Evolutionary conservation across 176 grass and related monocot species (phyloP), one percentile per base, ranked within the genome.

Genomic region (Zea luxurians): DNA sequence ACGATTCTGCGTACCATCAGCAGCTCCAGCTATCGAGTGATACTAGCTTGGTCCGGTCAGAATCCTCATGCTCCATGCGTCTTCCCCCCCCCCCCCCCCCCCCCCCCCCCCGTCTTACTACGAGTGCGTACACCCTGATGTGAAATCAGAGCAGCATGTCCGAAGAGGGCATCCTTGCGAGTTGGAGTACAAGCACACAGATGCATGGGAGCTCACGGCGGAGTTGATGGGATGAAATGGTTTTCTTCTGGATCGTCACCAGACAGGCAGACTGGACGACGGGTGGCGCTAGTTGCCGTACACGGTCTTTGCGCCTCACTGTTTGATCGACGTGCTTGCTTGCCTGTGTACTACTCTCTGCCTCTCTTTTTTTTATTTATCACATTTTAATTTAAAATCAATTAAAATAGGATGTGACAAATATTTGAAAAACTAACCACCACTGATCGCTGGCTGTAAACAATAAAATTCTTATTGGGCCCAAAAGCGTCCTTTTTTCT

Each of bases 21-120:
- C 27, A 1, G 27, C 27, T 27, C 27, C 27, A 27, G 27, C 27
- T 27, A 13, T 5, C 36, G 10, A 18, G 20, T 47, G 13, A 41
- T 18, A 8, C 7, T n/a, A n/a, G n/a, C n/a, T 65, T 66, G 81
- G 65, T 84, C 76, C 48, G 63, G 86, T 88, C 86, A 88, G 55
- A 54, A 70, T 88, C 80, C 37, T 88, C 81, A 75, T 42, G 70
- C 86, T 44, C n/a, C n/a, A n/a, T n/a, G n/a, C n/a, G n/a, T n/a
- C n/a, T n/a, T n/a, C n/a, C n/a, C n/a, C n/a, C n/a, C n/a, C n/a
- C n/a, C n/a, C n/a, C n/a, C n/a, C n/a, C n/a, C n/a, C n/a, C n/a
- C n/a, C n/a, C n/a, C n/a, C n/a, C n/a, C n/a, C n/a, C n/a, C n/a
- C n/a, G n/a, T n/a, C n/a, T n/a, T 53, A 42, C 6, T 42, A 53